Percentiles rank a stretch among this genome's conserved stretches.
These are phyloP conservation scores for Haematococcus lacustris DNA, from an alignment of 139 green algal species.

Conservation along the genomic window DNA sequence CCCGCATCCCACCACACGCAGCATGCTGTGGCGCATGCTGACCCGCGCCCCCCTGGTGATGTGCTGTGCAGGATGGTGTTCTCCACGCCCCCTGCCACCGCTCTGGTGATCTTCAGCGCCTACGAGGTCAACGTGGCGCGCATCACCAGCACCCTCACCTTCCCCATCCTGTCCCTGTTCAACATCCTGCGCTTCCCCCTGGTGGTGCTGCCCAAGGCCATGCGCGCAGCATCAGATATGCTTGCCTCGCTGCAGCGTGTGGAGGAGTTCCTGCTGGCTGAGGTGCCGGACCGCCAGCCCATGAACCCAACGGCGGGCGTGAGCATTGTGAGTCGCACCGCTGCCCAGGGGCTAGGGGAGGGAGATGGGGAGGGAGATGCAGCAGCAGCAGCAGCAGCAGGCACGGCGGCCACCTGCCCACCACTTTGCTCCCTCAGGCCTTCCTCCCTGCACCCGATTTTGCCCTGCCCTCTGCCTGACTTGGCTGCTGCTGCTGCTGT, in stretches of 20 bases:
- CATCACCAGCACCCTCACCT: not conserved
- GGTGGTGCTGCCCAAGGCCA: slow-evolving; percentile 64
- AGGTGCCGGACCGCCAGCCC: slow-evolving; percentile 22
- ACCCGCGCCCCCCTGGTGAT: too few relatives aligned
- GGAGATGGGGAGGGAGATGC: too few relatives aligned
- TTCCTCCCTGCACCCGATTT: too few relatives aligned
- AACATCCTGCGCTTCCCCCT: slow-evolving; percentile 74
- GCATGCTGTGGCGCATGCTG: too few relatives aligned
- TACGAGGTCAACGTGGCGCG: not conserved
- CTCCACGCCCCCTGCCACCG: not conserved
- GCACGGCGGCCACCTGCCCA: too few relatives aligned
- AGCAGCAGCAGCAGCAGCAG: too few relatives aligned
- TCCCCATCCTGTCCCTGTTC: slow-evolving; percentile 56
- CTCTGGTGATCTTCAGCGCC: not conserved
- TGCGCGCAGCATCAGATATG: slow-evolving; percentile 21
- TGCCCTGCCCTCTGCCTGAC: too few relatives aligned
- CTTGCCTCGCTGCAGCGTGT: slow-evolving; percentile 35
- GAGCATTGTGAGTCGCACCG: not conserved
- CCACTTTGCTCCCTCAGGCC: not conserved
- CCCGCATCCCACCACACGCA: too few relatives aligned
- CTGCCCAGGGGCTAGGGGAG: too few relatives aligned
- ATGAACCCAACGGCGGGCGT: slow-evolving; percentile 4
- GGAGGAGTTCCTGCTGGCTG: slow-evolving; percentile 46
- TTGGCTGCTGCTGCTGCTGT: not conserved
- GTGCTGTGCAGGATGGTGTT: slow-evolving; percentile 10